Conservation (phyloP, 345 rosid species). For the Populus alba region DNA sequence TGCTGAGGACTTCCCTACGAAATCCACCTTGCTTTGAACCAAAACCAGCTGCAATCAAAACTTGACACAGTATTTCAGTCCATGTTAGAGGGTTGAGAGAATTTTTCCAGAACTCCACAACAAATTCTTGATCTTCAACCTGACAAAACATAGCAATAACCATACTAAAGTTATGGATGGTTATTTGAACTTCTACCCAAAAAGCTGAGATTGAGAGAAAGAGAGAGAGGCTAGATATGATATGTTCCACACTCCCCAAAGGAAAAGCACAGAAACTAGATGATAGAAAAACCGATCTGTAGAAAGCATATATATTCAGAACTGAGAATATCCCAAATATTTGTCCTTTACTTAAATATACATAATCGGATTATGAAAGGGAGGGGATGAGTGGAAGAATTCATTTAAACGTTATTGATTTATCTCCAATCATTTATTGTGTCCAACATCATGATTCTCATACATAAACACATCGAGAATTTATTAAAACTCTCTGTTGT, state of each 20-base stretch:
- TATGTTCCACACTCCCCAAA: not conserved
- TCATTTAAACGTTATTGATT: not conserved
- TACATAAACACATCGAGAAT: not conserved
- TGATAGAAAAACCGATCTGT: not conserved
- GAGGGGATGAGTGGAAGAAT: not conserved
- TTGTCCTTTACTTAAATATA: not conserved
- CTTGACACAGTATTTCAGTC: conserved; percentile 80
- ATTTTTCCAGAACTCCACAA: conserved; percentile 72
- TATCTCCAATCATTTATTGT: not conserved
- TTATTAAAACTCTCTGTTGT: not conserved
- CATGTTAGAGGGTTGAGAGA: conserved; percentile 92
- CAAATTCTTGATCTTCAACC: conserved; percentile 68
- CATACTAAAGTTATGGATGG: not conserved
- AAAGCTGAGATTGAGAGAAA: too few species aligned
- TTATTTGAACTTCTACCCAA: too few species aligned
- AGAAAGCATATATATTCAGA: not conserved
- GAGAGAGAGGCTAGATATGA: not conserved
- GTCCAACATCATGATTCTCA: not conserved
- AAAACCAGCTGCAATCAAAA: conserved; percentile 87
- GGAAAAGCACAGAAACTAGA: too few species aligned
- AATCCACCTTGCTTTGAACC: conserved; percentile 58
- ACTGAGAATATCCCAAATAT: not conserved
- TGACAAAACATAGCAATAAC: conserved; percentile 26
- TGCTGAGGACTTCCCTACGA: conserved; percentile 54
- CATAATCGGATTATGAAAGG: not conserved